Conservation (phyloP, 2,329 filamentous ascomycete species). For the Colletotrichum simmondsii region DNA sequence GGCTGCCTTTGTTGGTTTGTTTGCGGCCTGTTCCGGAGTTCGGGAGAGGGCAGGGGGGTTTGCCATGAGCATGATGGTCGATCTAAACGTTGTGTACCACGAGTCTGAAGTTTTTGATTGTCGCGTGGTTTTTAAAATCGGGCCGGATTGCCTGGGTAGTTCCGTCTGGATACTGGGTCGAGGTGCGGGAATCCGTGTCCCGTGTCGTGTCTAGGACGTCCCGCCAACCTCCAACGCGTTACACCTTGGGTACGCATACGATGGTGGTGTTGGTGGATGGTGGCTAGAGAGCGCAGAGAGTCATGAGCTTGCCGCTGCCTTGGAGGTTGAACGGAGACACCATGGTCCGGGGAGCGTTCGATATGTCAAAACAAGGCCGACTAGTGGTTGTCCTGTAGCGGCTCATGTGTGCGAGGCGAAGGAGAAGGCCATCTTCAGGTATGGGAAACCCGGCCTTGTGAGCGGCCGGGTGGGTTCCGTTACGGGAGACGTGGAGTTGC, state of each 20-base stretch:
- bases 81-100: constrained; percentile 1
- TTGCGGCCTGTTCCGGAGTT: neutral
- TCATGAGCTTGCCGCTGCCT: constrained; percentile 24
- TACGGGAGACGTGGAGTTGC: constrained; percentile 11
- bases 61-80: constrained; percentile 8
- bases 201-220: constrained; percentile 11
- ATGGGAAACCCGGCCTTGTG: constrained; percentile 17
- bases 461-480: constrained; percentile 3
- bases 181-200: constrained; percentile 1
- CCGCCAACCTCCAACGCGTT: neutral
- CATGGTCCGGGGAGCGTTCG: constrained; percentile 22
- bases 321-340: constrained; percentile 19
- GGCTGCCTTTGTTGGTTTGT: constrained; percentile 12
- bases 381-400: constrained; percentile 13
- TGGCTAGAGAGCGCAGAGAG: constrained; percentile 7
- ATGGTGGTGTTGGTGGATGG: neutral
- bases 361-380: constrained; percentile 1
- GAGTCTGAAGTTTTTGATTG: neutral
- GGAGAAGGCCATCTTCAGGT: neutral
- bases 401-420: constrained; percentile 19
- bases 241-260: neutral
- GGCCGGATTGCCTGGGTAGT: constrained; percentile 7
- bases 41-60: neutral
- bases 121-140: constrained; percentile 8
- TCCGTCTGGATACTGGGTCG: neutral